Base-by-base conservation (phyloP, 2,329 filamentous ascomycete genomes). In the Pseudonectria buxi region DNA sequence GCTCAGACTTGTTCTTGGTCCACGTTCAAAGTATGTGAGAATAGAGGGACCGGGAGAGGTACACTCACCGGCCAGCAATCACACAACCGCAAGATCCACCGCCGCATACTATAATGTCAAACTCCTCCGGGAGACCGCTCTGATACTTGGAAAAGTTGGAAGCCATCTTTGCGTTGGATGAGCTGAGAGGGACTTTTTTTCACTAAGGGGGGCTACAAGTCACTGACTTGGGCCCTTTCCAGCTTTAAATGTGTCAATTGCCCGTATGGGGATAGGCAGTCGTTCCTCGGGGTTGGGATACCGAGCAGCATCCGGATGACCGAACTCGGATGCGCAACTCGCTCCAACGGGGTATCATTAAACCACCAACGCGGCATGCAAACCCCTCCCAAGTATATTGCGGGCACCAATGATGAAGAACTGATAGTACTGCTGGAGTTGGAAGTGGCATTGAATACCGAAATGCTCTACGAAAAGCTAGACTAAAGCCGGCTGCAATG, bases 81-180 rank as follows among this genome's bases (percentile, higher is more conserved):
- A 74, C 71, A 54, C 71, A 74, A 24, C 71, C 78, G 43, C 72
- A 77, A 56, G 79, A 84, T 36, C 83, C 83, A 53, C 83, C 83
- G 52, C 83, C 83, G 46, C 78, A 83, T 22, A 87, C 81, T 50
- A 87, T 87, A 50, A 88, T 86, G 57, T 87, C 83, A 53, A 86
- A 83, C 67, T 87, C 83, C 40, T 87, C 82, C 25, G 83, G 82
- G 44, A 87, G 54, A 6, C 45, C 32, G 37, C 47, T 45, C 4
- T 36, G 15, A 28, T 31, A 35, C 39, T 36, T 47, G 26, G 44
- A 32, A 24, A 43, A 51, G 29, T 45, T 30, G 16, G 46, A 26
- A 14, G 45, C 35, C 49, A 52, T 52, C 37, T 6, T 50, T 29
- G 28, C n/a, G 14, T 30, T 11, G 13, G n/a, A n/a, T 13, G 28